Base-by-base conservation (phyloP, 495 filamentous ascomycete genomes). In the Haplographium delicatum region DNA sequence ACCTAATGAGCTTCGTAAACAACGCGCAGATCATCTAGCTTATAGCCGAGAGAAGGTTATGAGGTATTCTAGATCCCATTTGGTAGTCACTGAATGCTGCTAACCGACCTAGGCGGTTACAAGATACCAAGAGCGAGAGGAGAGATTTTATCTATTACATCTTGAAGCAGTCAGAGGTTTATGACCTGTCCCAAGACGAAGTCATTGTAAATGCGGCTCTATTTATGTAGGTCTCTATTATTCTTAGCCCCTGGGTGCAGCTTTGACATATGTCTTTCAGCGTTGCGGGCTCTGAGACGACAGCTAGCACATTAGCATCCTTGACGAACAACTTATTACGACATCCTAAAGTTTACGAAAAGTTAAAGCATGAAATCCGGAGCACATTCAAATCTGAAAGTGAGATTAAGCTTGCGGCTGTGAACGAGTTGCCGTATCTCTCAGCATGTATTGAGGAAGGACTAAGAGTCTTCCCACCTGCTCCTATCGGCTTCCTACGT, bases 391-490 rank as follows among this genome's bases (percentile, higher is more conserved):
- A 65, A 4, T 60, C 64, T 1, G 67, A 70, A 6, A 67, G 63
- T 1, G 76, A 84, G 35, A 85, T 88, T 34, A 71, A 62, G 15
- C 24, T 18, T n/a, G 3, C 3, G 13, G 19, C 3, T 24, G 0
- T 60, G 60, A 1, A 84, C 82, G n/a, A n/a, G n/a, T 56, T 67
- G 8, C 54, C 47, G 22, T 84, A 53, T 66, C 72, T 33, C 24
- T 8, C 10, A 4, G 83, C 81, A 1, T 67, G 76, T 9, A 62
- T 86, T 15, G 66, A 74, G 9, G 82, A 88, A 57, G 65, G 66
- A 0, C 64, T 86, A 4, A 71, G 83, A 4, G 54, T 84, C 8
- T 78, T 75, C 47, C 80, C 82, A 18, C 75, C 82, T 0, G 70
- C 73, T 1, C 69, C 81, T 0, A 57, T 66, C 0, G 72, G 73